phyloP scores from a whole-genome alignment of 192 early-diverging fungal genomes.

The Mortierella alpina region DNA sequence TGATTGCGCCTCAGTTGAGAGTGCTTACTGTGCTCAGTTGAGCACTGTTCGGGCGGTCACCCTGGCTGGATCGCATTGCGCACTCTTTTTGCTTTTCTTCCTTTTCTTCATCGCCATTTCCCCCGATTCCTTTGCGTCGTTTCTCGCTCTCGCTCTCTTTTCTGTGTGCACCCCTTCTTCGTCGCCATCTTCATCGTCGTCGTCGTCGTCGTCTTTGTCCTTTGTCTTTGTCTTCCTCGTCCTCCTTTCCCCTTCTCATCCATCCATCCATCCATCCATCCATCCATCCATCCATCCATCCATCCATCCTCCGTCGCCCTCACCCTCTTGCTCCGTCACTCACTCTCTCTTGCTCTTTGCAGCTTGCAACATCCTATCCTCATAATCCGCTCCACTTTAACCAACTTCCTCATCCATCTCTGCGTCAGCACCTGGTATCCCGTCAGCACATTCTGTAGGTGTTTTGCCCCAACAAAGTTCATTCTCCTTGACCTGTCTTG shows the following conservation, averaged over 20 bases:
- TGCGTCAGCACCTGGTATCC: background rate
- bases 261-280: conserved; percentile 1
- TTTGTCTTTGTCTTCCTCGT: background rate
- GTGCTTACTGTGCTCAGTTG: no score
- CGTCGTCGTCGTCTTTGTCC: no score
- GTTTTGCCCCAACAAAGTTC: no score
- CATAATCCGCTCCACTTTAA: no score
- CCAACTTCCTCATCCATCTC: conserved; percentile 1
- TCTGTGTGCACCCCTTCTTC: no score
- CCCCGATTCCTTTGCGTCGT: background rate
- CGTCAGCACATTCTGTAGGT: no score
- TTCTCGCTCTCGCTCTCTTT: no score
- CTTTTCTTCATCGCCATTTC: background rate
- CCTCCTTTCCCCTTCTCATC: background rate
- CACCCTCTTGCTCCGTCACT: background rate
- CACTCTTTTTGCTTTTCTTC: background rate
- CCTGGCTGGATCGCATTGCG: no score
- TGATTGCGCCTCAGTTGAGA: no score
- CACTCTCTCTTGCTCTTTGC: background rate
- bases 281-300: background rate
- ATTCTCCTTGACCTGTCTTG: no score
- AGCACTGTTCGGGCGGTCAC: no score
- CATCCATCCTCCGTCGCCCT: background rate
- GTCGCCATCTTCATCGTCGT: no score
- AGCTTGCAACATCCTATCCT: background rate